Conservation (phyloP, 306 rosid species). For the Pterocarpus santalinus region DNA sequence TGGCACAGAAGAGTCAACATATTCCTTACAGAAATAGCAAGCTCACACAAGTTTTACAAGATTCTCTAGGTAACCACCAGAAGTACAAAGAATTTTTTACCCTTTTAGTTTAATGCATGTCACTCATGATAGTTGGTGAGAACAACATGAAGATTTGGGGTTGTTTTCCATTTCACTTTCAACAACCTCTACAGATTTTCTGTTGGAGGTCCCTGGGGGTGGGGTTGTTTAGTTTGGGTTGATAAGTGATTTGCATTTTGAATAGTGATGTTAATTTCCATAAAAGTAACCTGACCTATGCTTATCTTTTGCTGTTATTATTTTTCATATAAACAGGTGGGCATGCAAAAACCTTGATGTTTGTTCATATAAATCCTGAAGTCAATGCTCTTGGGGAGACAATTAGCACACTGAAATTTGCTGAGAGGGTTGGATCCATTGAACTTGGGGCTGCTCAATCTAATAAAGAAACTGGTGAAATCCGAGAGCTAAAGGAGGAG, state of each 20-base stretch:
- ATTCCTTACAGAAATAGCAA: slow-evolving; percentile 98
- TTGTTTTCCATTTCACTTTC: no score
- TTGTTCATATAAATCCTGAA: slow-evolving; percentile 97
- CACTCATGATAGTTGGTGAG: neutral
- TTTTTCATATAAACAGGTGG: slow-evolving; percentile 67
- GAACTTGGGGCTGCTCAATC: slow-evolving; percentile 96
- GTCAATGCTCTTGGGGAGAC: slow-evolving; percentile 89
- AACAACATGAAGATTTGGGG: no score
- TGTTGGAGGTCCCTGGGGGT: no score
- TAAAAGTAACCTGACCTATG: neutral
- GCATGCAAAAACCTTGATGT: slow-evolving; percentile 97
- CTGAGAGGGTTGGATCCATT: slow-evolving; percentile 94
- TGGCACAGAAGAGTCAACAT: slow-evolving; percentile 93
- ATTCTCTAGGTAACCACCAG: slow-evolving; percentile 78
- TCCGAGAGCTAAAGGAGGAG: slow-evolving; percentile 89
- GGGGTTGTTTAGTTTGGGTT: no score
- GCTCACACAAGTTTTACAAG: slow-evolving; percentile 96
- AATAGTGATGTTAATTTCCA: slow-evolving; percentile 13
- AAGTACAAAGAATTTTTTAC: neutral
- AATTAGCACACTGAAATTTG: slow-evolving; percentile 95
- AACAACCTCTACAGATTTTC: no score
- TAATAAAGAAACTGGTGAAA: slow-evolving; percentile 90
- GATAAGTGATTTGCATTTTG: slow-evolving; percentile 4
- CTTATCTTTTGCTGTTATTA: neutral
- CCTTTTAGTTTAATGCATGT: neutral